These are phyloP conservation scores for Limonomyces culmigenus DNA, from an alignment of 1,284 basidiomycete genomes.

Conservation along the genomic window DNA sequence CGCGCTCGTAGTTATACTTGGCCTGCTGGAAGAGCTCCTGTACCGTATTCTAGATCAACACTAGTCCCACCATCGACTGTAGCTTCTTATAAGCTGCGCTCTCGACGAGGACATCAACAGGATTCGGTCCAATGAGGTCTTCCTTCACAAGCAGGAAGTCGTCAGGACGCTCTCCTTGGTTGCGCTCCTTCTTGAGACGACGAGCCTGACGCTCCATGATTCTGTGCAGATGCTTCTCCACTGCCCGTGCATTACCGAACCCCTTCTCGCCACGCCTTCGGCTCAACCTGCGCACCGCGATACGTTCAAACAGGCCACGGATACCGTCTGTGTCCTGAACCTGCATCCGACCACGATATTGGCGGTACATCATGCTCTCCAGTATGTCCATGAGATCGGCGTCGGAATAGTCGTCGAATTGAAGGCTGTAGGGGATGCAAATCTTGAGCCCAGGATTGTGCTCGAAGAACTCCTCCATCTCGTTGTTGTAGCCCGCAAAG, in stretches of 20 bases:
- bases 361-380: constrained; percentile 25
- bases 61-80: constrained; percentile 33
- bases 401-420: constrained; percentile 47
- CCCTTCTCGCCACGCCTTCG: constrained; percentile 32
- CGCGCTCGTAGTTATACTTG: constrained; percentile 37
- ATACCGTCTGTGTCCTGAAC: constrained; percentile 28
- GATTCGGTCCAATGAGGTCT: constrained; percentile 48
- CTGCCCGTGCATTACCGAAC: constrained; percentile 48
- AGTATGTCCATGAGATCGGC: constrained; percentile 36
- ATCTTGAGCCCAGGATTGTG: constrained; percentile 51
- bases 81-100: constrained; percentile 35
- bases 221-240: constrained; percentile 28
- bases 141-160: constrained; percentile 32
- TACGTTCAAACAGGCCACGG: constrained; percentile 35
- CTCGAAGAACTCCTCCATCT: constrained; percentile 63
- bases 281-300: constrained; percentile 37
- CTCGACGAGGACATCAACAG: constrained; percentile 25
- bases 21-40: constrained; percentile 28
- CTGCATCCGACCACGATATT: constrained; percentile 30
- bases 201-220: constrained; percentile 33
- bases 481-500: constrained; percentile 45
- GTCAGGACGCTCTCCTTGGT: constrained; percentile 20
- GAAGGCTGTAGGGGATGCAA: constrained; percentile 39
- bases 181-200: constrained; percentile 24
- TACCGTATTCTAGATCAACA: constrained; percentile 37